Evolutionary conservation across 352 stramenopile genomes (phyloP).

Genomic region (Pythium brassicae): DNA sequence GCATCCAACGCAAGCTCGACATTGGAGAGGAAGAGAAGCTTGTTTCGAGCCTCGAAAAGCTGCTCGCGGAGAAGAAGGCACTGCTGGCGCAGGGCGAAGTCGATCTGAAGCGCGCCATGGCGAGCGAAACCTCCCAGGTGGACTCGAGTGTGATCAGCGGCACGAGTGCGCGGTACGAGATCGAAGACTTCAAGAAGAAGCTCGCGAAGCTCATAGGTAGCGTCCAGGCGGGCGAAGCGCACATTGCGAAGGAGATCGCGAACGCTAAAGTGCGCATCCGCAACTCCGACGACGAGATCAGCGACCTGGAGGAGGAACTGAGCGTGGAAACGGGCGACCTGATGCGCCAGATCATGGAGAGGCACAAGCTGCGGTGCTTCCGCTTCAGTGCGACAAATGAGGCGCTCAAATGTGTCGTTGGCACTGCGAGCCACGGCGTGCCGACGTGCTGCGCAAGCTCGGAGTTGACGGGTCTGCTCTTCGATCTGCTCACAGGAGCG

Average conservation of each 20-base stretch:
- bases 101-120: slow-evolving; percentile 62
- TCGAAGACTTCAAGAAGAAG: slow-evolving; percentile 78
- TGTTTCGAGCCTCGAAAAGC: slow-evolving; percentile 38
- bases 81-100: slow-evolving; percentile 50
- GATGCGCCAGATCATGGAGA: slow-evolving; percentile 67
- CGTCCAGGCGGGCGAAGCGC: slow-evolving; percentile 51
- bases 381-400: slow-evolving; percentile 71
- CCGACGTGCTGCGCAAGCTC: slow-evolving; percentile 51
- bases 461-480: slow-evolving; percentile 44
- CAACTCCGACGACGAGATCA: slow-evolving; percentile 65
- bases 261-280: slow-evolving; percentile 64
- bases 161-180: slow-evolving; percentile 53
- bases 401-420: slow-evolving; percentile 66
- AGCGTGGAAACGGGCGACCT: slow-evolving; percentile 60
- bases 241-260: slow-evolving; percentile 49
- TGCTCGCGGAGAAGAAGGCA: slow-evolving; percentile 54
- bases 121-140: slow-evolving; percentile 57
- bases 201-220: slow-evolving; percentile 62
- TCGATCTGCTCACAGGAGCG: slow-evolving; percentile 60
- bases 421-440: slow-evolving; percentile 60
- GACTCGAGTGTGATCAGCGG: slow-evolving; percentile 65
- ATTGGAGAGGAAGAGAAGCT: slow-evolving; percentile 59
- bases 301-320: slow-evolving; percentile 61
- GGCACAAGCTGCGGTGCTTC: slow-evolving; percentile 67
- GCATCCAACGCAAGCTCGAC: slow-evolving; percentile 51